Percentiles rank a stretch among this genome's conserved stretches.
Evolutionary conservation across 179 eudicot genomes (phyloP).

Genomic region (Beta lomatogona): DNA sequence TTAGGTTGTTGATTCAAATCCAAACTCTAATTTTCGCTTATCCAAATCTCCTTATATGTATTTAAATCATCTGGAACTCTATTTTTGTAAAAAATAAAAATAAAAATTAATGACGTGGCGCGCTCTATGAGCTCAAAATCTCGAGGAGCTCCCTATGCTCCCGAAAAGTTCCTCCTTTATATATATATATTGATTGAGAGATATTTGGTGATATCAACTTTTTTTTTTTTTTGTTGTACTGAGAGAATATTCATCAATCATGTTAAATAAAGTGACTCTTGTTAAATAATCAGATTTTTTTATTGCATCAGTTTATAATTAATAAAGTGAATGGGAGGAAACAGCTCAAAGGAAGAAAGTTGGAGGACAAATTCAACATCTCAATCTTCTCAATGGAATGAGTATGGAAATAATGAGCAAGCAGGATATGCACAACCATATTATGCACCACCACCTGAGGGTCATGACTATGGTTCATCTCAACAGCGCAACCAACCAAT

Average conservation of each 20-base stretch:
- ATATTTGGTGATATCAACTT: background rate
- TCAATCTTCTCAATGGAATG: background rate
- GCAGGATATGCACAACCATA: conserved; percentile 2
- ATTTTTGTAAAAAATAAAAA: no score
- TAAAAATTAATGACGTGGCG: no score
- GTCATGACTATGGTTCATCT: background rate
- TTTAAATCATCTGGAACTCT: no score
- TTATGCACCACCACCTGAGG: background rate
- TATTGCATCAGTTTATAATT: background rate
- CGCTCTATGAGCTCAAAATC: no score
- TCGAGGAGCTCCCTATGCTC: no score
- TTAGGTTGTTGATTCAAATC: no score
- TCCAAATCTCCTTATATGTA: no score
- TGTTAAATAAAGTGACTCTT: background rate
- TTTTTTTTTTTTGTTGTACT: background rate
- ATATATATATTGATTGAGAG: no score
- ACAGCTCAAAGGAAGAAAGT: background rate
- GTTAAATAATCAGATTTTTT: background rate
- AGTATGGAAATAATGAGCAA: conserved; percentile 1
- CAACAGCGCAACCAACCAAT: background rate
- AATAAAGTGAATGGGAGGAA: conserved; percentile 5
- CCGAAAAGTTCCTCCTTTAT: no score
- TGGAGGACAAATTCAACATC: background rate
- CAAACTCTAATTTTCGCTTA: no score
- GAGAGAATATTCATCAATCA: background rate